Evolutionary conservation across 129 eudicot species (phyloP), one percentile per base, ranked within the genome.

Genomic region (Helichrysum umbraculigerum): DNA sequence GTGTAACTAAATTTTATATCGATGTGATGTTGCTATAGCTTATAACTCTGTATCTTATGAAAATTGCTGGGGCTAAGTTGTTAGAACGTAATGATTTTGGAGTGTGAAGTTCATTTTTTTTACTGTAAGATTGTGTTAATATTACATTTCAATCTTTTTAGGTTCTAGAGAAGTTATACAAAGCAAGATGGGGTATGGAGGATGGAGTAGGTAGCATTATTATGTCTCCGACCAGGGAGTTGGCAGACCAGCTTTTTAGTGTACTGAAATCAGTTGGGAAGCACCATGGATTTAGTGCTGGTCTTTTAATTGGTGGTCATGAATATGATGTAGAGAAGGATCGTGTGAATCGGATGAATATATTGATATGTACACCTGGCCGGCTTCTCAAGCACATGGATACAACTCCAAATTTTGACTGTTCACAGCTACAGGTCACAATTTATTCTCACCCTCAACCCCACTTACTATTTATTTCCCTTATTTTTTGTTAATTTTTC

Each of bases 191-290:
- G 98, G 97, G 97, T 71, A 83, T 89, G 50, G 93, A 94, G 83
- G 98, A 91, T 87, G 98, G 98, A n/a, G 97, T 94, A 63, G 98
- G 98, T 33, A 78, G 93, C 85, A 91, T 94, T 66, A 94, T 94
- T 61, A 78, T 94, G 81, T 94, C 98, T 75, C 98, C 98, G 3
- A 94, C 98, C 50, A 86, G 98, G 76, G 98, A 94, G 44, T 83
- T 91, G 76, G 93, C 97, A 28, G 72, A 85, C 76, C 98, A 94
- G 82, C 77, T 87, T 75, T 94, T 94, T 73, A 84, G 83, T 50
- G 97, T 94, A 47, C 21, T 94, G 64, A 89, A 91, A 64, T 65
- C 86, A 64, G 98, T 91, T 61, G 97, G 98, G 62, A 89, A 83
- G 69, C 82, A 87, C 73, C 98, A 94, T 74, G 92, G 90, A 7